Evolutionary conservation across 2,329 filamentous ascomycete species (phyloP).

Genomic region (Talaromyces sp.): DNA sequence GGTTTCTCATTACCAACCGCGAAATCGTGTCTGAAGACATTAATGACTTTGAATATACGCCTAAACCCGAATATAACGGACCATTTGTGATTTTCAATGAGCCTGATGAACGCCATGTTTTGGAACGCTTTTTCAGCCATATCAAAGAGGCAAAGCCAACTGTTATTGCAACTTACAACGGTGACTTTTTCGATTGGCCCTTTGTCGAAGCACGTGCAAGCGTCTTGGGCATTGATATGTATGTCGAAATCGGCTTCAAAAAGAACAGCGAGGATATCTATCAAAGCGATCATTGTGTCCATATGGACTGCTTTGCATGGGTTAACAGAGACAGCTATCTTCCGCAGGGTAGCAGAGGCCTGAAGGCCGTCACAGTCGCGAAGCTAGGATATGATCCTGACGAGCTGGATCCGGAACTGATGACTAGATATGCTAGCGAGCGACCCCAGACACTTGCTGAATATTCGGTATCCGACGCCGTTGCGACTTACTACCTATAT

Average conservation of each 20-base stretch:
- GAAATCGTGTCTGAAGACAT: slow-evolving; percentile 98
- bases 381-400: slow-evolving; percentile 98
- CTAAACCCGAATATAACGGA: slow-evolving; percentile 90
- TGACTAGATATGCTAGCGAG: slow-evolving; percentile 85
- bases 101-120: slow-evolving; percentile 76
- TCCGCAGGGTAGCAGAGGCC: slow-evolving; percentile 89
- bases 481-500: slow-evolving; percentile 97
- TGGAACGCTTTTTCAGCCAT: slow-evolving; percentile 92
- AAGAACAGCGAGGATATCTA: slow-evolving; percentile 96
- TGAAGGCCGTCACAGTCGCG: slow-evolving; percentile 96
- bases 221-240: slow-evolving; percentile 97
- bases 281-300: slow-evolving; percentile 90
- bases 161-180: slow-evolving; percentile 99
- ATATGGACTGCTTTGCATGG: slow-evolving; percentile 99
- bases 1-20: slow-evolving; percentile 94
- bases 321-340: slow-evolving; percentile 98
- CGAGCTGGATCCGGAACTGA: slow-evolving; percentile 92
- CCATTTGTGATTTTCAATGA: slow-evolving; percentile 99
- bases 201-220: slow-evolving; percentile 93
- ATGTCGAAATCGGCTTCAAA: slow-evolving; percentile 93
- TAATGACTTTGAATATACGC: slow-evolving; percentile 95
- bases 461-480: slow-evolving; percentile 97
- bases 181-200: slow-evolving; percentile 99
- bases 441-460: slow-evolving; percentile 90
- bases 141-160: slow-evolving; percentile 92